phyloP scores from a whole-genome alignment of 176 grass and related monocot genomes.

The barley (Hordeum vulgare) region DNA sequence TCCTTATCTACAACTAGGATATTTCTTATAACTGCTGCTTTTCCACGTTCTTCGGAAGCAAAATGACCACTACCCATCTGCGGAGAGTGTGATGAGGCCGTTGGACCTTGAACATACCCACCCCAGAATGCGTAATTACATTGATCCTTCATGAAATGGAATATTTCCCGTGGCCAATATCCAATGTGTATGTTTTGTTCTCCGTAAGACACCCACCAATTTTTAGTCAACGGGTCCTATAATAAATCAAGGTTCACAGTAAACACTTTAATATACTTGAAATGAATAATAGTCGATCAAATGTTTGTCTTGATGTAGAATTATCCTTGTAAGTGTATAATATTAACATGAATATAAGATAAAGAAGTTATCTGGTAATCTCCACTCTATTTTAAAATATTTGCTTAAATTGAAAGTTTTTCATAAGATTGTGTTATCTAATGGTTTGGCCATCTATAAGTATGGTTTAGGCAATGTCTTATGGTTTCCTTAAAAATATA shows the following conservation, averaged over 20 bases:
- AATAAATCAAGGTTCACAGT: background rate
- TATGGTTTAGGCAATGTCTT: too few species aligned
- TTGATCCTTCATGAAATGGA: background rate
- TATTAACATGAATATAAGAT: background rate
- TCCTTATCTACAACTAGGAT: background rate
- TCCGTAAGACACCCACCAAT: conserved; percentile 13
- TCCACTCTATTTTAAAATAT: background rate
- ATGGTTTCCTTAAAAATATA: background rate
- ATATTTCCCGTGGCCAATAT: conserved; percentile 27
- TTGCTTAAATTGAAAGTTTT: background rate
- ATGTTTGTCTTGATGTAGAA: background rate
- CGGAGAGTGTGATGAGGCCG: background rate
- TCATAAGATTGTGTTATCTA: background rate
- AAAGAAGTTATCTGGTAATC: background rate
- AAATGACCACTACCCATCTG: conserved; percentile 32
- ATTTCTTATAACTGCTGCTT: background rate
- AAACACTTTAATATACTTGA: background rate
- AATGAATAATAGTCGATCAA: background rate
- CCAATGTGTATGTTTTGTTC: background rate
- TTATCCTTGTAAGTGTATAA: background rate
- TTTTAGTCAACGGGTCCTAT: background rate
- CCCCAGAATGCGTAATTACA: background rate
- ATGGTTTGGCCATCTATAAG: background rate
- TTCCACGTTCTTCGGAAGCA: background rate
- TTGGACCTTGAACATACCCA: background rate